A percentile compares a stretch with the other conserved stretches of the same genome.
phyloP scores from a whole-genome alignment of 495 filamentous ascomycete genomes.

The Penicillium malachiteum region DNA sequence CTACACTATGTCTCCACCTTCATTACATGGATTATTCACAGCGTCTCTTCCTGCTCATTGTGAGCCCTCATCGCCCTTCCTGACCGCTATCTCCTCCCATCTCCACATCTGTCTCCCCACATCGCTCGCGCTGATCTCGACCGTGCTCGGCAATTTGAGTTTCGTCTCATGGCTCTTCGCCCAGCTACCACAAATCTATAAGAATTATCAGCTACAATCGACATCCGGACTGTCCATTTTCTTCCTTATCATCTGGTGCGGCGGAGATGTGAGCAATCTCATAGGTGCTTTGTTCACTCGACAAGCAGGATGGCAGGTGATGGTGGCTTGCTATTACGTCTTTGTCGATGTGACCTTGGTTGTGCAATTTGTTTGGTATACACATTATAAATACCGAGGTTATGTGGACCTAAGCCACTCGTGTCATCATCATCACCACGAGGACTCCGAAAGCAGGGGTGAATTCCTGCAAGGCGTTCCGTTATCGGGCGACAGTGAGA shows the following conservation, averaged over 20 bases:
- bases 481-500: constrained; percentile 20
- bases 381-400: constrained; percentile 44
- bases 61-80: constrained; percentile 58
- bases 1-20: constrained; percentile 30
- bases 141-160: constrained; percentile 60
- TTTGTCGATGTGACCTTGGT: constrained; percentile 63
- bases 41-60: constrained; percentile 58
- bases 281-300: constrained; percentile 63
- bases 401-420: constrained; percentile 24
- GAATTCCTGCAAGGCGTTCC: constrained; percentile 34
- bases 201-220: constrained; percentile 64
- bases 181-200: constrained; percentile 71
- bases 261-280: constrained; percentile 68
- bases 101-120: constrained; percentile 69
- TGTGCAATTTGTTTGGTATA: constrained; percentile 69
- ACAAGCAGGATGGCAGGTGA: constrained; percentile 70
- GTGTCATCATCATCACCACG: constrained; percentile 5
- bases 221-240: constrained; percentile 68
- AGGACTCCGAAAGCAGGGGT: constrained; percentile 19
- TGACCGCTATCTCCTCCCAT: constrained; percentile 56
- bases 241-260: constrained; percentile 68
- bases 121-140: constrained; percentile 64
- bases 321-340: constrained; percentile 67
- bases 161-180: constrained; percentile 77
- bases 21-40: constrained; percentile 27